Conservation (phyloP, 1,284 basidiomycete species). For the Mycena sp. region DNA sequence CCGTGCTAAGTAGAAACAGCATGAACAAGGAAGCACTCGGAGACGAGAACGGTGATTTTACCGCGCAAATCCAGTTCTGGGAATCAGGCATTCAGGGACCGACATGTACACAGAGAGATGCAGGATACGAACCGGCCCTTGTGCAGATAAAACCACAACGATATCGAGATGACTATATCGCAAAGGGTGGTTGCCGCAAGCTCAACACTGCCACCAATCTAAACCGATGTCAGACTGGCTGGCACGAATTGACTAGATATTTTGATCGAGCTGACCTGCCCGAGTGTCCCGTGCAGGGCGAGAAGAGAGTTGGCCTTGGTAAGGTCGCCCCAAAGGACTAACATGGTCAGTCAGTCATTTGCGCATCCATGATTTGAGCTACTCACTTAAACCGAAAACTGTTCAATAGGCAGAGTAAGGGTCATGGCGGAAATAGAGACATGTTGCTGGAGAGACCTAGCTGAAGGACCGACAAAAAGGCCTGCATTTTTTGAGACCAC, state of each 20-base stretch:
- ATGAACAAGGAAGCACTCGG: background rate
- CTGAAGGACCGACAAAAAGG: background rate
- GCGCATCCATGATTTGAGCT: background rate
- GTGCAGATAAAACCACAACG: constrained; percentile 21
- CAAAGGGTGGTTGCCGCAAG: constrained; percentile 19
- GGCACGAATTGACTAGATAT: background rate
- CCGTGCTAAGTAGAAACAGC: constrained; percentile 1
- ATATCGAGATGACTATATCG: constrained; percentile 16
- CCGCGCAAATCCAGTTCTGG: constrained; percentile 1
- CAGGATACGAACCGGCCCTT: constrained; percentile 8
- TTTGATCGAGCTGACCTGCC: constrained; percentile 11
- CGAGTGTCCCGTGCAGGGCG: constrained; percentile 7
- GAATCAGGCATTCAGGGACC: background rate
- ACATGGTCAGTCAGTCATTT: background rate
- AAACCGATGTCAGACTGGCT: background rate
- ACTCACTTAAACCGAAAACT: constrained; percentile 4
- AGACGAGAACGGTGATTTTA: background rate
- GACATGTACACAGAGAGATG: too few species aligned
- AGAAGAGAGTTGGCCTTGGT: constrained; percentile 3
- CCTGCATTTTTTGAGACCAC: background rate
- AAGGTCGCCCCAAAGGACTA: constrained; percentile 9
- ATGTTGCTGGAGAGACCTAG: background rate
- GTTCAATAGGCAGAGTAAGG: background rate
- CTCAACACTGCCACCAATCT: constrained; percentile 25
- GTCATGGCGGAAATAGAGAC: background rate